Evolutionary conservation across 345 rosid species (phyloP).

Genomic region (Tarenaya hassleriana): DNA sequence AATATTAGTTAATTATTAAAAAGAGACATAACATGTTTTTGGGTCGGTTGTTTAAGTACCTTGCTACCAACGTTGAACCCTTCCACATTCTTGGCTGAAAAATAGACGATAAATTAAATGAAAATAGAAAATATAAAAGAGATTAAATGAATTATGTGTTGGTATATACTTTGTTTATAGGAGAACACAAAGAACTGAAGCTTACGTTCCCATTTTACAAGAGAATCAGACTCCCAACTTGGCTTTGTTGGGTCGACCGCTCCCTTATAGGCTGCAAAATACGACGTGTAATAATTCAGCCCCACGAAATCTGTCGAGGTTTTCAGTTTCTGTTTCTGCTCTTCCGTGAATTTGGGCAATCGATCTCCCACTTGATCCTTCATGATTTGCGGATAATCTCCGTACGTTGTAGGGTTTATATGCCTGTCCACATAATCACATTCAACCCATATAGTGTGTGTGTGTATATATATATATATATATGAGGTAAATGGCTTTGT

Average conservation of each 20-base stretch:
- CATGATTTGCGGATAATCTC: slow-evolving; percentile 31
- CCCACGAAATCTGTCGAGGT: slow-evolving; percentile 31
- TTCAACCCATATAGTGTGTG: too few relatives aligned
- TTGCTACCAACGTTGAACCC: too few relatives aligned
- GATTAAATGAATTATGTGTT: too few relatives aligned
- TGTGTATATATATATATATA: too few relatives aligned
- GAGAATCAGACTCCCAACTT: slow-evolving; percentile 22
- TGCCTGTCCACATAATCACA: slow-evolving; percentile 14
- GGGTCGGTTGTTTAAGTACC: too few relatives aligned
- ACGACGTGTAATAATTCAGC: slow-evolving; percentile 30
- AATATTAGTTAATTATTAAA: background rate
- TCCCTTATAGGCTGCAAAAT: slow-evolving; percentile 8
- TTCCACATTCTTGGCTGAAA: too few relatives aligned
- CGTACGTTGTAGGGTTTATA: slow-evolving; percentile 25
- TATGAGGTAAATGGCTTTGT: too few relatives aligned
- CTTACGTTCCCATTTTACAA: slow-evolving; percentile 17
- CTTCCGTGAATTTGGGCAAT: slow-evolving; percentile 25
- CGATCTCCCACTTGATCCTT: slow-evolving; percentile 21
- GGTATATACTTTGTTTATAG: too few relatives aligned
- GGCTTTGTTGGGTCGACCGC: slow-evolving; percentile 7
- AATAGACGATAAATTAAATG: too few relatives aligned
- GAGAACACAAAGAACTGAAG: too few relatives aligned
- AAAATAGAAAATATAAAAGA: too few relatives aligned
- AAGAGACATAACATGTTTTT: background rate
- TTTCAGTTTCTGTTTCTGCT: slow-evolving; percentile 18